These are phyloP conservation scores for Xerocomus subilludens DNA, from an alignment of 1,284 basidiomycete species.

Conservation along the genomic window DNA sequence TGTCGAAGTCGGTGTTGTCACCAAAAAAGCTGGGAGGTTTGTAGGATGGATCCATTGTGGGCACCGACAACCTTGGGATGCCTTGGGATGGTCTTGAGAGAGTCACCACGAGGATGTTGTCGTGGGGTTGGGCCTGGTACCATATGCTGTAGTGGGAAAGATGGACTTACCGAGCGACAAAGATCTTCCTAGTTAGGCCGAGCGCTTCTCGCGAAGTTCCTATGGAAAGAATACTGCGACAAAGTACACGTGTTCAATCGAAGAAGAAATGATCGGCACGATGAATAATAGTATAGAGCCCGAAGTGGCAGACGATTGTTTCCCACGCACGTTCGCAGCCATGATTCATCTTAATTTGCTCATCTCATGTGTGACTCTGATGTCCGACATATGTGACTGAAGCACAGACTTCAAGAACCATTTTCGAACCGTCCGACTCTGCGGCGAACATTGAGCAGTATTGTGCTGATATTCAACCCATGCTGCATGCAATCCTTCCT, in stretches of 20 bases:
- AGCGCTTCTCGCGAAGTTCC: slow-evolving; percentile 27
- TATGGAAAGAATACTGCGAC: slow-evolving; percentile 13
- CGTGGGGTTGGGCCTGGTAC: not conserved
- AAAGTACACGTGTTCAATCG: slow-evolving; percentile 17
- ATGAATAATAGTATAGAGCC: no score
- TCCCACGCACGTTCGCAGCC: no score
- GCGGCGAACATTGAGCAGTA: no score
- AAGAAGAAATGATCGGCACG: no score
- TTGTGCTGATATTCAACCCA: no score
- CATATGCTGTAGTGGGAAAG: slow-evolving; percentile 24
- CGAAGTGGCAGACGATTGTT: no score
- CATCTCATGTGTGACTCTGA: no score
- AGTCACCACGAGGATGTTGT: slow-evolving; percentile 24
- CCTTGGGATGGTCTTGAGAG: slow-evolving; percentile 15
- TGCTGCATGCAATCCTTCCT: not conserved
- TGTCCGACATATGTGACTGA: no score
- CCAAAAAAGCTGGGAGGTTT: slow-evolving; percentile 38
- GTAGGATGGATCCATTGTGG: slow-evolving; percentile 28
- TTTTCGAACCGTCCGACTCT: no score
- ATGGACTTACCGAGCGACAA: slow-evolving; percentile 27
- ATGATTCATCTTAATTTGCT: no score
- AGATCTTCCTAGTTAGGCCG: slow-evolving; percentile 22
- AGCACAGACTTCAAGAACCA: no score
- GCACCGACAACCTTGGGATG: not conserved
- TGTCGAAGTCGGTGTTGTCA: not conserved